Base-by-base conservation (phyloP, 257 asterid species). In the Przewalskia tangutica region DNA sequence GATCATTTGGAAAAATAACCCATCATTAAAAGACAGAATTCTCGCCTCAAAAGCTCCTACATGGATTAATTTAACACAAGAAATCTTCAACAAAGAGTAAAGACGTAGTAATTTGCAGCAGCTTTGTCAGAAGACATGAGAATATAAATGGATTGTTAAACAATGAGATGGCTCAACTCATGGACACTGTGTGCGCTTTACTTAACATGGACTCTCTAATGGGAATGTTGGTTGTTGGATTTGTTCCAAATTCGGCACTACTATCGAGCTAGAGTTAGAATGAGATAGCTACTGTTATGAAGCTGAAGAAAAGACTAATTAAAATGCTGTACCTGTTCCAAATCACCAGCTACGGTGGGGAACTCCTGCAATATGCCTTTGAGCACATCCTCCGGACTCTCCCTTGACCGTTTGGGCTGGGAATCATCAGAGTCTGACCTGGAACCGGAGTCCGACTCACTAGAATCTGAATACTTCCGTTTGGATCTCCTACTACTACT, bases 291-390 rank as follows among this genome's bases (percentile, higher is more conserved):
- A 44, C 34, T 70, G 2, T 11, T 23, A 18, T 5, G 58, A 44
- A 70, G 40, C 44, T 44, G 44, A 44, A 18, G 78, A 44, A 70
- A 70, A 20, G n/a, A 40, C 36, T 56, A 77, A 34, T 48, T n/a
- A 53, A 51, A 32, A 53, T 14, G 2, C 40, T 53, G 3, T 89
- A 95, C 99, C 97, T 88, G 94, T 85, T 91, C 90, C 77, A 95
- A 86, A 79, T 95, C 98, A 64, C 90, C 92, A 84, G 98, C 89
- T 79, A 94, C 97, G 59, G 91, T 86, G 48, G 99, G 98, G 84
- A 94, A 95, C 84, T 92, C 91, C 85, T 89, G 83, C 63, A 95
- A 79, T 70, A 95, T 85, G 75, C 40, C 88, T 84, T 82, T 84
- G 71, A 89, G 83, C 55, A 94, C 93, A 58, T 83, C 92, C 82